phyloP scores from a whole-genome alignment of 805 yeast genomes.

The Yamadazyma endophytica region DNA sequence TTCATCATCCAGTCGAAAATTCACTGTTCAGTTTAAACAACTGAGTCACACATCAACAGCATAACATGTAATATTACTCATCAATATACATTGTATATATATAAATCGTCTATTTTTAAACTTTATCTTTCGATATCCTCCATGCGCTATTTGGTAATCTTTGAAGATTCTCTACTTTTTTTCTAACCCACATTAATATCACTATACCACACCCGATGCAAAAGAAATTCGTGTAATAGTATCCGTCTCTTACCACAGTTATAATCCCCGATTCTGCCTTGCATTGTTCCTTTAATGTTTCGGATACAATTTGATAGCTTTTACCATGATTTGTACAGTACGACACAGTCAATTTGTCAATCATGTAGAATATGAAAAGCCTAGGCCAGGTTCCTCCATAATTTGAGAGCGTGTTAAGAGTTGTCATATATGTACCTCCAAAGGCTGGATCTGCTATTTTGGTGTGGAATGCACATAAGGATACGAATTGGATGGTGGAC shows the following conservation, averaged over 20 bases:
- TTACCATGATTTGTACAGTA: constrained; percentile 40
- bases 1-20: constrained; percentile 13
- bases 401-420: constrained; percentile 85
- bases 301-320: constrained; percentile 17
- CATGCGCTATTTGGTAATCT: constrained; percentile 69
- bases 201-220: constrained; percentile 67
- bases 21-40: constrained; percentile 7
- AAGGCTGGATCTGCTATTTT: constrained; percentile 91
- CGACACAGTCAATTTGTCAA: constrained; percentile 72
- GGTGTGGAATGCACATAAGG: constrained; percentile 92
- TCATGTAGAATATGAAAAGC: constrained; percentile 69
- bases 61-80: background rate
- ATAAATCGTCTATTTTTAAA: background rate
- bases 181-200: constrained; percentile 65
- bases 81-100: background rate
- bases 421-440: constrained; percentile 98
- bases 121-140: constrained; percentile 47
- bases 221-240: constrained; percentile 68
- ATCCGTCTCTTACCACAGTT: constrained; percentile 65
- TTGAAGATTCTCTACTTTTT: constrained; percentile 63
- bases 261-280: constrained; percentile 52
- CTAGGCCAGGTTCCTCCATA: constrained; percentile 98
- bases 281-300: constrained; percentile 48
- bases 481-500: constrained; percentile 93
- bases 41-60: background rate